Conservation (phyloP, 2,329 filamentous ascomycete species). For the Laburnicola sp. region DNA sequence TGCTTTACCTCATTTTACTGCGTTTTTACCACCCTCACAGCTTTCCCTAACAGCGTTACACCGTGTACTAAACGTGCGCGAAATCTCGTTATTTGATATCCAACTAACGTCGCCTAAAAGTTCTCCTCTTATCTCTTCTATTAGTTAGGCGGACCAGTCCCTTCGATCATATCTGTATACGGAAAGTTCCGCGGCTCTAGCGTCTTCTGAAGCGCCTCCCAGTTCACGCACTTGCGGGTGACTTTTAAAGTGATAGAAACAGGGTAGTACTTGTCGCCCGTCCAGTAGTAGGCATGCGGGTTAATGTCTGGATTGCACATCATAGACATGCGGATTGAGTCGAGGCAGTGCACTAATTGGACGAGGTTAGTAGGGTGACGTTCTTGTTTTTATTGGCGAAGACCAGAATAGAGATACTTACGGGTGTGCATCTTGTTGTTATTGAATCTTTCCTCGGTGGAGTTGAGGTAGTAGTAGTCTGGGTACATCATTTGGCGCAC, state of each 20-base stretch:
- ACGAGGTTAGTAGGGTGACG: not conserved
- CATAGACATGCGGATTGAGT: slow-evolving; percentile 3
- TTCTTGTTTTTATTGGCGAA: not conserved
- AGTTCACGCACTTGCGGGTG: slow-evolving; percentile 3
- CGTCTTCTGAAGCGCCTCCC: slow-evolving; percentile 4
- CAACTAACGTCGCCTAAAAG: too few relatives aligned
- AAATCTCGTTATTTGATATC: too few relatives aligned
- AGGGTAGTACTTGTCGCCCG: slow-evolving; percentile 2
- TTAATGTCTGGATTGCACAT: slow-evolving; percentile 11
- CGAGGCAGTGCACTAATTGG: slow-evolving; percentile 7
- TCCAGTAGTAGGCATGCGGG: slow-evolving; percentile 5
- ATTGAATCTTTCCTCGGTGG: not conserved
- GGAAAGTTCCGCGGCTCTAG: not conserved
- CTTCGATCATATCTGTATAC: not conserved
- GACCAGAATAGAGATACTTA: not conserved
- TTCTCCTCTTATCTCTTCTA: too few relatives aligned
- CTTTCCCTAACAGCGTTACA: too few relatives aligned
- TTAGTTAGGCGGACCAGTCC: not conserved
- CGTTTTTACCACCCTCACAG: too few relatives aligned
- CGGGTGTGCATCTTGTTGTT: not conserved
- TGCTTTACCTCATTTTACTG: too few relatives aligned
- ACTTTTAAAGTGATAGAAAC: slow-evolving; percentile 1
- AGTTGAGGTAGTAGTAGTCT: slow-evolving; percentile 10
- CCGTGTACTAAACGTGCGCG: too few relatives aligned
- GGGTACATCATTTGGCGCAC: slow-evolving; percentile 5